Percentiles rank a stretch among this genome's conserved stretches.
Conservation (phyloP, 495 filamentous ascomycete genomes). For the Hypoxylon cercidicola region DNA sequence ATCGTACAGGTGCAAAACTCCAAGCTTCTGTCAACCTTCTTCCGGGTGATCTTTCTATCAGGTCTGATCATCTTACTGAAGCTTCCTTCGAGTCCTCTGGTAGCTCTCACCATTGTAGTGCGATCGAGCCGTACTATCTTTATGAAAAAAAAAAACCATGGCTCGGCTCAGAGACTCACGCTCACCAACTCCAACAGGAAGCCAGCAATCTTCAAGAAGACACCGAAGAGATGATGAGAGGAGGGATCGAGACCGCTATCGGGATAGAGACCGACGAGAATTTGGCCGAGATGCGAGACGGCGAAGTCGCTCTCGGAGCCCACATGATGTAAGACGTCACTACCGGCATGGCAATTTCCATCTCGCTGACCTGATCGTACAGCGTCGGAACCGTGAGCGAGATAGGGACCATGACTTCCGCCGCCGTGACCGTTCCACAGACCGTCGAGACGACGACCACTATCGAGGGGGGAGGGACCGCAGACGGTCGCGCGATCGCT, state of each 20-base stretch:
- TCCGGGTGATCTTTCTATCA: constrained; percentile 34
- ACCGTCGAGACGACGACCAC: constrained; percentile 76
- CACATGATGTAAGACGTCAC: constrained; percentile 67
- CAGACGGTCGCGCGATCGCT: constrained; percentile 71
- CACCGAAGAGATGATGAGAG: constrained; percentile 80
- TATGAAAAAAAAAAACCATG: constrained; percentile 71
- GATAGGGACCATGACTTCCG: constrained; percentile 68
- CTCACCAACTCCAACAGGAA: constrained; percentile 97
- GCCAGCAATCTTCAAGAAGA: constrained; percentile 78
- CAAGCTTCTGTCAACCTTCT: constrained; percentile 22
- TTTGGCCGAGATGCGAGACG: constrained; percentile 68
- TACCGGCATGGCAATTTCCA: constrained; percentile 1
- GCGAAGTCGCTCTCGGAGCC: constrained; percentile 74
- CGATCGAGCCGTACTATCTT: constrained; percentile 47
- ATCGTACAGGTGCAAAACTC: not conserved
- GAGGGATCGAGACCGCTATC: constrained; percentile 67
- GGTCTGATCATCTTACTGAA: constrained; percentile 41
- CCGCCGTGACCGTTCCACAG: constrained; percentile 78
- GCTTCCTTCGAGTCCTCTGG: constrained; percentile 46
- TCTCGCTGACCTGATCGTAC: constrained; percentile 47
- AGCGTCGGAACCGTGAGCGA: constrained; percentile 65
- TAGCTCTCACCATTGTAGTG: constrained; percentile 52
- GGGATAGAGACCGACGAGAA: constrained; percentile 66
- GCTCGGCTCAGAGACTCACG: constrained; percentile 91
- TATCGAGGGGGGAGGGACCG: constrained; percentile 68